Evolutionary conservation across 2,329 filamentous ascomycete species (phyloP).

Genomic region (Alternaria ethzedia): DNA sequence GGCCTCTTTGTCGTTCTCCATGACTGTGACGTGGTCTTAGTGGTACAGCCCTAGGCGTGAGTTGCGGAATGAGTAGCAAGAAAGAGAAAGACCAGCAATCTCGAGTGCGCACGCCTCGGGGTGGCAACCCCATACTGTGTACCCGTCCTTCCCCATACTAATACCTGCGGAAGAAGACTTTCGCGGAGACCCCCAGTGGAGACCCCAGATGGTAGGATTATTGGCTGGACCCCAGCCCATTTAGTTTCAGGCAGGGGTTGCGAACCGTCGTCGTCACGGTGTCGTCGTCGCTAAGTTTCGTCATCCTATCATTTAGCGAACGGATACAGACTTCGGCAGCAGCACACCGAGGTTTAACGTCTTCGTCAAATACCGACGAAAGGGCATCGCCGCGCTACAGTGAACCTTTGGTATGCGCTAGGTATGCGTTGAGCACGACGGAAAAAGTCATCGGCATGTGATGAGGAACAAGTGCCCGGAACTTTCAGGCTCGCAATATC

Average conservation of each 20-base stretch:
- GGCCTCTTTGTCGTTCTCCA: slow-evolving; percentile 13
- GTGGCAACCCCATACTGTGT: slow-evolving; percentile 17
- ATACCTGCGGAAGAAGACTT: background rate
- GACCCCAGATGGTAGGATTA: slow-evolving; percentile 22
- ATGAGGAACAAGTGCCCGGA: background rate
- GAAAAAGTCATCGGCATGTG: background rate
- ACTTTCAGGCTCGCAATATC: background rate
- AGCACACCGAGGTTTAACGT: slow-evolving; percentile 1
- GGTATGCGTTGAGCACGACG: background rate
- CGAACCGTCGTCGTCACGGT: slow-evolving; percentile 4
- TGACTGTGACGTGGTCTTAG: background rate
- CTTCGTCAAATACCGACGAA: background rate
- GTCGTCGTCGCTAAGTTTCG: slow-evolving; percentile 15
- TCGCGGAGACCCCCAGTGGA: slow-evolving; percentile 19
- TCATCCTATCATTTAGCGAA: slow-evolving; percentile 3
- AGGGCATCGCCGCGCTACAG: background rate
- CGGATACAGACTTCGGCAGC: slow-evolving; percentile 15
- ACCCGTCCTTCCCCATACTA: slow-evolving; percentile 2
- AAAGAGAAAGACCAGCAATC: background rate
- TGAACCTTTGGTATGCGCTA: background rate
- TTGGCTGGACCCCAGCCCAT: slow-evolving; percentile 8
- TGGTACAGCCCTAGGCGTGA: background rate
- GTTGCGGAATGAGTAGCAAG: background rate
- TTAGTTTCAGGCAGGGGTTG: slow-evolving; percentile 15
- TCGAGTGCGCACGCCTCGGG: background rate